Evolutionary conservation across 2,329 filamentous ascomycete genomes (phyloP).

Genomic region (Colletotrichum ledebouriae): DNA sequence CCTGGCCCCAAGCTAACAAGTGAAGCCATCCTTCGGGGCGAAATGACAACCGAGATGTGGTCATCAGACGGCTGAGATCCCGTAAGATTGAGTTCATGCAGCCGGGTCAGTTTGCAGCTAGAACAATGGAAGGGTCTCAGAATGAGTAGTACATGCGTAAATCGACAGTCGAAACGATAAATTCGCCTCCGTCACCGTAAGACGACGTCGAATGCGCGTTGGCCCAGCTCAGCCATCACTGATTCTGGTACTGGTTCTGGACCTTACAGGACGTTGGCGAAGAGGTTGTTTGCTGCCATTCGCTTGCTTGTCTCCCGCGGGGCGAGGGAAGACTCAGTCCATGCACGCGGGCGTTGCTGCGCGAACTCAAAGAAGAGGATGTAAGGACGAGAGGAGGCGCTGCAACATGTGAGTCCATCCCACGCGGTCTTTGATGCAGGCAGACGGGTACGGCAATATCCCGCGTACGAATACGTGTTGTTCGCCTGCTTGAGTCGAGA

Average conservation of each 20-base stretch:
- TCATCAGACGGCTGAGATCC: conserved; percentile 3
- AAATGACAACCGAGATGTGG: conserved; percentile 7
- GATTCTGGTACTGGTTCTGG: neutral
- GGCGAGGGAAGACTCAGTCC: conserved; percentile 2
- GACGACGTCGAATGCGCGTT: neutral
- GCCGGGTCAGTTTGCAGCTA: conserved; percentile 6
- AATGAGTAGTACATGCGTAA: conserved; percentile 16
- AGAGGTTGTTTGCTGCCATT: conserved; percentile 11
- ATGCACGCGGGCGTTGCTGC: conserved; percentile 9
- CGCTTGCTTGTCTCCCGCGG: neutral
- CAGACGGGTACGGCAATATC: conserved; percentile 1
- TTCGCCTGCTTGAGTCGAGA: neutral
- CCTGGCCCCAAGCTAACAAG: conserved; percentile 7
- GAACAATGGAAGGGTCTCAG: conserved; percentile 1
- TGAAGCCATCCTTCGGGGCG: conserved; percentile 10
- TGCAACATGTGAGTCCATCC: conserved; percentile 14
- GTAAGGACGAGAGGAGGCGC: conserved; percentile 14
- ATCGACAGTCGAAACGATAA: conserved; percentile 1
- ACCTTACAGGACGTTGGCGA: neutral
- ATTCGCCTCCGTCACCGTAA: conserved; percentile 1
- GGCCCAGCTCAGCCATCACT: neutral
- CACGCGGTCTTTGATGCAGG: conserved; percentile 1
- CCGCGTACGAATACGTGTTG: conserved; percentile 21
- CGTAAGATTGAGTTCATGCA: conserved; percentile 29
- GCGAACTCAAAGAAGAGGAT: conserved; percentile 12